These are phyloP conservation scores for Smittium culicis DNA, from an alignment of 371 early-diverging fungal genomes.

Conservation along the genomic window DNA sequence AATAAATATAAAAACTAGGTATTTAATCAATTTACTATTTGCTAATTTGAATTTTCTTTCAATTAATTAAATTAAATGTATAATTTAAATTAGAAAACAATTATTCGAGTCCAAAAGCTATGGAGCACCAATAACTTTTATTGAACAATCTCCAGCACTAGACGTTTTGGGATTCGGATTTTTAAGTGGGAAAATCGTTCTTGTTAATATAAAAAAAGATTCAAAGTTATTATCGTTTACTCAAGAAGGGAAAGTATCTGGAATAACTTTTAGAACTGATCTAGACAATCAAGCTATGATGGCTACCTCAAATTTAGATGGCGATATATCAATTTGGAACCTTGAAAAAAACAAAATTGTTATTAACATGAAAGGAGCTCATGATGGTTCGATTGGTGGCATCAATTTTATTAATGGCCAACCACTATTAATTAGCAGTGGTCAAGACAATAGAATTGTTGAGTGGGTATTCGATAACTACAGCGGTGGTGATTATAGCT, in stretches of 20 bases:
- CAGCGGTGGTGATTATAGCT: slow-evolving; percentile 37
- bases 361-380: slow-evolving; percentile 68
- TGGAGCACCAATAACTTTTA: slow-evolving; percentile 54
- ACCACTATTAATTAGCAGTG: slow-evolving; percentile 74
- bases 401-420: slow-evolving; percentile 66
- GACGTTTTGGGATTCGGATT: slow-evolving; percentile 86
- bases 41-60: not conserved
- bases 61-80: not conserved
- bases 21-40: too few species aligned
- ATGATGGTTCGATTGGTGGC: slow-evolving; percentile 58
- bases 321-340: slow-evolving; percentile 88
- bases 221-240: slow-evolving; percentile 52
- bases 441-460: slow-evolving; percentile 80
- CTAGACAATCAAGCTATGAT: slow-evolving; percentile 65
- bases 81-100: slow-evolving; percentile 37
- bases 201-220: slow-evolving; percentile 70
- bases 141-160: slow-evolving; percentile 77
- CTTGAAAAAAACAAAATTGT: slow-evolving; percentile 55
- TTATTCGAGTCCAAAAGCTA: slow-evolving; percentile 65
- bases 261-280: slow-evolving; percentile 69
- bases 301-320: slow-evolving; percentile 74
- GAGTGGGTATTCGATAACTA: slow-evolving; percentile 85
- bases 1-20: slow-evolving; percentile 57
- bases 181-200: slow-evolving; percentile 66
- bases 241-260: slow-evolving; percentile 78